Percentiles rank a stretch among this genome's conserved stretches.
Conservation (phyloP, 1,284 basidiomycete genomes). For the Apiotrichum porosum region DNA sequence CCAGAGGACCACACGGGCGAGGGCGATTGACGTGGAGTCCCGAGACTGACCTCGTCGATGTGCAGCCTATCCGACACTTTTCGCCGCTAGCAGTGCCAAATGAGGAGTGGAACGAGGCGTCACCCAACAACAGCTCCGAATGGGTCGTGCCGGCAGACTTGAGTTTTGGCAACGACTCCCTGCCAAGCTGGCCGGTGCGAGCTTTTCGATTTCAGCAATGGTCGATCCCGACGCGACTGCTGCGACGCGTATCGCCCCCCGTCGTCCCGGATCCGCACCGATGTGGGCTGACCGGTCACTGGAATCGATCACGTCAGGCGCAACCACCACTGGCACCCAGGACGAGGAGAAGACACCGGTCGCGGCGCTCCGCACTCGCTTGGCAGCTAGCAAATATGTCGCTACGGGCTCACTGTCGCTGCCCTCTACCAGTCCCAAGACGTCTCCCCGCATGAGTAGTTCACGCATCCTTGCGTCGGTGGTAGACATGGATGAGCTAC, state of each 20-base stretch:
- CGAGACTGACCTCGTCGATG: too few relatives aligned
- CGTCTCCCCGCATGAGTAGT: not conserved
- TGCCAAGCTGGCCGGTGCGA: not conserved
- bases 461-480: too few relatives aligned
- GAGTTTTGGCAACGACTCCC: conserved; percentile 2
- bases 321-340: not conserved
- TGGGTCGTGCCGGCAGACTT: not conserved
- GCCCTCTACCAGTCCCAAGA: not conserved
- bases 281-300: not conserved
- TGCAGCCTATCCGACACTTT: too few relatives aligned
- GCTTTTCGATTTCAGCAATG: conserved; percentile 1
- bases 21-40: too few relatives aligned
- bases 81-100: too few relatives aligned
- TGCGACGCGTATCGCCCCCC: not conserved
- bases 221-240: conserved; percentile 2
- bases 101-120: too few relatives aligned
- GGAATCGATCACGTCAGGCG: not conserved
- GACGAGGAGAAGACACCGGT: conserved; percentile 3
- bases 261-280: not conserved
- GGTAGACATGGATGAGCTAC: not conserved
- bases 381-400: not conserved
- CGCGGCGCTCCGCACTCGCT: not conserved
- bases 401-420: not conserved
- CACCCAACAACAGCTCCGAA: conserved; percentile 2
- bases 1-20: too few relatives aligned